A percentile compares a stretch with the other conserved stretches of the same genome.
These are phyloP conservation scores for Pleurotus platypus DNA, from an alignment of 768 basidiomycete species.

Conservation along the genomic window DNA sequence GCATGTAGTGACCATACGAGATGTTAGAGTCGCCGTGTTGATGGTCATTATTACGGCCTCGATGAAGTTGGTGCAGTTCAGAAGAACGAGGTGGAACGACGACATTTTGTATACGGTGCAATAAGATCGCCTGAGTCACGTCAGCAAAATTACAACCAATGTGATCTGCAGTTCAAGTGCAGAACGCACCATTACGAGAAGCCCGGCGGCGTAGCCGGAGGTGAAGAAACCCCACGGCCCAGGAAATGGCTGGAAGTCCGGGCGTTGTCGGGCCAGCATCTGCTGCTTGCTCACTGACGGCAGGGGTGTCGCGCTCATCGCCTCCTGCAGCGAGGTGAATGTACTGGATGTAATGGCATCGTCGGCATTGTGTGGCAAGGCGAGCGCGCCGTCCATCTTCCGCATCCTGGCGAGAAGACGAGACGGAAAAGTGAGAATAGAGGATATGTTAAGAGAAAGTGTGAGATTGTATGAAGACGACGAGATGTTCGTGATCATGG, in stretches of 20 bases:
- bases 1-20: conserved; percentile 17
- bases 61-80: conserved; percentile 4
- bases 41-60: conserved; percentile 12
- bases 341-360: conserved; percentile 5
- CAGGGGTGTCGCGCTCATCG: conserved; percentile 7
- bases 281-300: conserved; percentile 11
- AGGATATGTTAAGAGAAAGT: conserved; percentile 38
- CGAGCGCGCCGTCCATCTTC: conserved; percentile 25
- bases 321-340: conserved; percentile 7
- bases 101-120: conserved; percentile 77
- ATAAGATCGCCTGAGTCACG: conserved; percentile 51
- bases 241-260: conserved; percentile 30
- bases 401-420: conserved; percentile 36
- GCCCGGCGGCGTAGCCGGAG: conserved; percentile 66
- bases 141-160: neutral
- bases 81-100: conserved; percentile 60
- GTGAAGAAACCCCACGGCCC: conserved; percentile 73
- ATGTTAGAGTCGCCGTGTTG: conserved; percentile 18
- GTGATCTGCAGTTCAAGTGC: no score
- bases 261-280: neutral
- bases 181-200: conserved; percentile 58
- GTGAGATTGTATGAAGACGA: conserved; percentile 29
- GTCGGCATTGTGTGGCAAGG: conserved; percentile 13
- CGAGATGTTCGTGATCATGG: neutral
- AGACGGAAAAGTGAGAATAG: conserved; percentile 39